A percentile compares a stretch with the other conserved stretches of the same genome.
phyloP scores from a whole-genome alignment of 2,329 filamentous ascomycete species.

The Ramichloridium luteum region DNA sequence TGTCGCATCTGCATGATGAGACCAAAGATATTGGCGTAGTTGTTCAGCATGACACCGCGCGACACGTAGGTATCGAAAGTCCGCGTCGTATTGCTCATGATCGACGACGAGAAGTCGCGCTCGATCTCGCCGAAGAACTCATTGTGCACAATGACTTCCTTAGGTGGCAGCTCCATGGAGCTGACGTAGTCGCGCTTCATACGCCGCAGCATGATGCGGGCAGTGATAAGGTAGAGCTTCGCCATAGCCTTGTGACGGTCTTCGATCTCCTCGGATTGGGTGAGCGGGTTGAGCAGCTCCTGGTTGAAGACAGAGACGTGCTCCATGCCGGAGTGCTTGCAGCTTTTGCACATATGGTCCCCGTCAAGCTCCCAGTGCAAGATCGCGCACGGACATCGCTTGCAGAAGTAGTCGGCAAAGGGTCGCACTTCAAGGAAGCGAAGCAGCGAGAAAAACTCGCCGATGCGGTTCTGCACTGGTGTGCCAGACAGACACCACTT shows the following conservation, averaged over 20 bases:
- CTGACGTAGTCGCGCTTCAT: conserved; percentile 89
- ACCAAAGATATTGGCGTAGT: conserved; percentile 98
- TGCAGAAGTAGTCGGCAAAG: conserved; percentile 91
- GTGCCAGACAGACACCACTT: conserved; percentile 96
- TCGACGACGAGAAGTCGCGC: conserved; percentile 86
- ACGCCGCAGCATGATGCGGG: conserved; percentile 88
- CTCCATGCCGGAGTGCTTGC: conserved; percentile 52
- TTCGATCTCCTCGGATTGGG: conserved; percentile 32
- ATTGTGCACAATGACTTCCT: conserved; percentile 81
- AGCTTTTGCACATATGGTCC: conserved; percentile 57
- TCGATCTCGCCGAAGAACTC: conserved; percentile 97
- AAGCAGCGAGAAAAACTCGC: conserved; percentile 41
- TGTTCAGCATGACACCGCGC: conserved; percentile 83
- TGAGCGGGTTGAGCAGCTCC: conserved; percentile 73
- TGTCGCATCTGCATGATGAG: conserved; percentile 99
- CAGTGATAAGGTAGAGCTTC: conserved; percentile 79
- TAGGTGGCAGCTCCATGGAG: conserved; percentile 91
- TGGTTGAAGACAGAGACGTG: conserved; percentile 84
- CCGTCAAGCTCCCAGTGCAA: conserved; percentile 74
- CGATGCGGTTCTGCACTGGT: conserved; percentile 58
- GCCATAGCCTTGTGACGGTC: conserved; percentile 58
- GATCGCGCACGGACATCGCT: conserved; percentile 65
- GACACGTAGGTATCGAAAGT: conserved; percentile 94
- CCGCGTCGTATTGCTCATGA: conserved; percentile 83
- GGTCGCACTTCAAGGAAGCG: conserved; percentile 81